Percentiles rank a stretch among this genome's conserved stretches.
Evolutionary conservation across 2,329 filamentous ascomycete genomes (phyloP).

Genomic region (Annulohypoxylon truncatum): DNA sequence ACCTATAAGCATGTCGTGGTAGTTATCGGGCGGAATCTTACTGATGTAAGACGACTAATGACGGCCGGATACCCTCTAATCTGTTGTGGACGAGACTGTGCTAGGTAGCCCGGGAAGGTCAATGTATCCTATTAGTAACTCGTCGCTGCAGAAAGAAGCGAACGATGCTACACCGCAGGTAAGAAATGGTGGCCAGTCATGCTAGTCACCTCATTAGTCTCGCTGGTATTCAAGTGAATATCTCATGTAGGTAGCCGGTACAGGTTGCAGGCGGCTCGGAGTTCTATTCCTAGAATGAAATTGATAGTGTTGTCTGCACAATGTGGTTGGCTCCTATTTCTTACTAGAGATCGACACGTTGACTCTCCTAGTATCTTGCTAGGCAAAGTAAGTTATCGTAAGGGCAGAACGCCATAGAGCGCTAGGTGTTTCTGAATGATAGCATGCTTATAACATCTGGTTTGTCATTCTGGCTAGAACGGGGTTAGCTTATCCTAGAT

Average conservation of each 20-base stretch:
- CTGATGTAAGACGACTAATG: constrained; percentile 21
- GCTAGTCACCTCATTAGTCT: constrained; percentile 1
- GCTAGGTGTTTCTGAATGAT: constrained; percentile 1
- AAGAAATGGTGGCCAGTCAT: constrained; percentile 8
- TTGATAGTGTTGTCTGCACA: neutral
- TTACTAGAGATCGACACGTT: neutral
- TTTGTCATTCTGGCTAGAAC: neutral
- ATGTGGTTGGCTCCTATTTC: neutral
- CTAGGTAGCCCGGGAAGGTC: constrained; percentile 5
- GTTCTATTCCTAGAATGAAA: constrained; percentile 6
- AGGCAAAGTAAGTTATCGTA: neutral
- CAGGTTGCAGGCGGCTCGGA: constrained; percentile 9
- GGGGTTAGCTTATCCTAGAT: neutral
- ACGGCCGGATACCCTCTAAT: neutral
- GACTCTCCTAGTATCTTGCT: neutral
- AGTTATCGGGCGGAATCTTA: constrained; percentile 16
- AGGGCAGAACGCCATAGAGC: neutral
- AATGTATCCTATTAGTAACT: constrained; percentile 7
- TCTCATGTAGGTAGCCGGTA: constrained; percentile 27
- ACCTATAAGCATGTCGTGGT: neutral
- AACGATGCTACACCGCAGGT: constrained; percentile 30
- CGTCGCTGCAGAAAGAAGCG: constrained; percentile 19
- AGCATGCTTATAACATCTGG: neutral
- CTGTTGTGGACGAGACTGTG: constrained; percentile 15
- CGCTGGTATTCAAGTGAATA: constrained; percentile 6